Evolutionary conservation across 352 stramenopile species (phyloP).

Genomic region (Aphanomyces astaci): DNA sequence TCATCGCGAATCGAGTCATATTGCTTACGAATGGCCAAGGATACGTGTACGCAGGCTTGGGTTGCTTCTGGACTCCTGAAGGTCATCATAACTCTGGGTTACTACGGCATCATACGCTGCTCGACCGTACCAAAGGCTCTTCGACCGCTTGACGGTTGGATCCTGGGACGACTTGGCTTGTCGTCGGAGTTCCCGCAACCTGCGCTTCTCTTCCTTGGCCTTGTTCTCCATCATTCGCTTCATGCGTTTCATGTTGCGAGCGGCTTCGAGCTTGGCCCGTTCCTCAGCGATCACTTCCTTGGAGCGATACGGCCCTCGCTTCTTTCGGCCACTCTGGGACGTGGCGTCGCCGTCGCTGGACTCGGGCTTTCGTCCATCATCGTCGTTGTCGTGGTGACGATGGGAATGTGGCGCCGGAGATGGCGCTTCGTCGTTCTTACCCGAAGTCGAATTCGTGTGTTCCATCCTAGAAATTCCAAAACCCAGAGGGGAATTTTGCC

Average conservation of each 20-base stretch:
- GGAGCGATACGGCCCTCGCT: neutral
- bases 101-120: no score
- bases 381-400: neutral
- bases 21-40: neutral
- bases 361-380: neutral
- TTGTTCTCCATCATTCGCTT: slow-evolving; percentile 8
- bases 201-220: slow-evolving; percentile 5
- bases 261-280: neutral
- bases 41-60: slow-evolving; percentile 9
- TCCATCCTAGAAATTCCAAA: slow-evolving; percentile 3
- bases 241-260: slow-evolving; percentile 11
- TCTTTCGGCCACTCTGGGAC: neutral
- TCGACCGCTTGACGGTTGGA: neutral
- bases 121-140: neutral
- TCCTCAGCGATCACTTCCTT: slow-evolving; percentile 8
- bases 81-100: no score
- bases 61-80: slow-evolving; percentile 5
- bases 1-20: slow-evolving; percentile 3
- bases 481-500: neutral
- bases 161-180: slow-evolving; percentile 5
- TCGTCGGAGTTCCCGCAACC: slow-evolving; percentile 4
- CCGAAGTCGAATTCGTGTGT: neutral
- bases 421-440: neutral
- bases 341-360: slow-evolving; percentile 1
- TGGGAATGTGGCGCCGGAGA: neutral